Base-by-base conservation (phyloP, 306 rosid species). In the Gastrolobium bilobum region DNA sequence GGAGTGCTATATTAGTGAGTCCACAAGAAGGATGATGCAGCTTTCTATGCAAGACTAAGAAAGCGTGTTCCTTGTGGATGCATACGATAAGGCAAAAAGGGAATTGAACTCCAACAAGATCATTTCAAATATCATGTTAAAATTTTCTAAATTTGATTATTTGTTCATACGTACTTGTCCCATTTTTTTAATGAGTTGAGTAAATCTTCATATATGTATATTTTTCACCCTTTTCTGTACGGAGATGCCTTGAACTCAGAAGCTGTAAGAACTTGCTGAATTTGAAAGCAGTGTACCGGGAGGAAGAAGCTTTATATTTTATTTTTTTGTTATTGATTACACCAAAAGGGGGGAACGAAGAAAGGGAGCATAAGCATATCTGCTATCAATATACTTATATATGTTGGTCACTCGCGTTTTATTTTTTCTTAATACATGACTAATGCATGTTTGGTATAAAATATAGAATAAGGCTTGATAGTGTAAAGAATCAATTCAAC, bases 91-190 rank as follows among this genome's bases (percentile, higher is more conserved):
- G 70, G 87, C 89, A 26, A 86, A 88, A 67, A 79, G 73, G 14
- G 99, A 87, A 72, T 74, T 91, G 87, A 89, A 88, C 67, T 89
- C 92, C 15, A 85, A 84, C 78, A 66, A 78, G 68, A 91, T 91
- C 77, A 86, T 85, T 73, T 87, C 89, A 54, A 88, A 85, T 72
- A 84, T 81, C 83, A 84, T 77, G 83, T 73, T 86, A 47, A 62
- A 75, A 73, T 34, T 60, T 40, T 79, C 69, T 54, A 75, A 73
- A 68, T 51, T 51, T 70, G 43, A 83, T 79, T 69, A 47, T 78
- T 76, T 64, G 15, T 73, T 62, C 75, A 53, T 69, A 66, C 46
- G 69, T 80, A 46, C 54, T 20, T 67, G 57, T 26, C 33, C 81
- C 52, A 51, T n/a, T 35, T 62, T 71, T 60, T 70, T 10, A 63